A percentile compares a stretch with the other conserved stretches of the same genome.
Evolutionary conservation across 176 grass and related monocot genomes (phyloP).

Genomic region (Phoenix roebelenii): DNA sequence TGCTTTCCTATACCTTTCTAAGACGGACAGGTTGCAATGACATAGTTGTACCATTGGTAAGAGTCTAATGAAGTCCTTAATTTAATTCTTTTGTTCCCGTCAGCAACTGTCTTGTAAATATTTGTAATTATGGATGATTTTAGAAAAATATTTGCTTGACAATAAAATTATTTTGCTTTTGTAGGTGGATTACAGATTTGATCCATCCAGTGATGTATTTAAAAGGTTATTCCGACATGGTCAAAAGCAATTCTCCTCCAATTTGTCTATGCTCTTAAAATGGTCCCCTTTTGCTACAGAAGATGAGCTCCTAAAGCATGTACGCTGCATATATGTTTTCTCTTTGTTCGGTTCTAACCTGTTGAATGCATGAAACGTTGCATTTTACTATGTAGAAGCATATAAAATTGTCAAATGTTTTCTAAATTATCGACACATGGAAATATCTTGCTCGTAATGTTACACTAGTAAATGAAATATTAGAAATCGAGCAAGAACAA

Average conservation of each 20-base stretch:
- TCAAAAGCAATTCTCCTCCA: constrained; percentile 44
- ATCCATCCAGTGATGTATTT: constrained; percentile 38
- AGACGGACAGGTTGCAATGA: constrained; percentile 39
- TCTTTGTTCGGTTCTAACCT: neutral
- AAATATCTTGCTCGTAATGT: too few species aligned
- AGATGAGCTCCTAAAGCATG: constrained; percentile 49
- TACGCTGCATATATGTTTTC: constrained; percentile 19
- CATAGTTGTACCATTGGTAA: constrained; percentile 63
- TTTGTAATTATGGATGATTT: too few species aligned
- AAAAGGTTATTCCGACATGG: constrained; percentile 19
- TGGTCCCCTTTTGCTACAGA: constrained; percentile 79
- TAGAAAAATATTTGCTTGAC: too few species aligned
- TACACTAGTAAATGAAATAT: too few species aligned
- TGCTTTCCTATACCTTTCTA: constrained; percentile 76
- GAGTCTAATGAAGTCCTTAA: neutral
- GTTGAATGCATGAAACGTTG: constrained; percentile 17
- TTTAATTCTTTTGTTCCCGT: neutral
- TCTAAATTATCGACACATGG: too few species aligned
- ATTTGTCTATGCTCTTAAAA: constrained; percentile 54
- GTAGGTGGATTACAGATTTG: constrained; percentile 74
- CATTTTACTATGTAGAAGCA: too few species aligned
- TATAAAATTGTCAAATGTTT: too few species aligned
- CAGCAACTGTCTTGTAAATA: too few species aligned
- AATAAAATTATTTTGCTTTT: constrained; percentile 9
- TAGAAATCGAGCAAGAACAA: too few species aligned